Evolutionary conservation across 306 rosid genomes (phyloP).

Genomic region (Hylodesmum podocarpum): DNA sequence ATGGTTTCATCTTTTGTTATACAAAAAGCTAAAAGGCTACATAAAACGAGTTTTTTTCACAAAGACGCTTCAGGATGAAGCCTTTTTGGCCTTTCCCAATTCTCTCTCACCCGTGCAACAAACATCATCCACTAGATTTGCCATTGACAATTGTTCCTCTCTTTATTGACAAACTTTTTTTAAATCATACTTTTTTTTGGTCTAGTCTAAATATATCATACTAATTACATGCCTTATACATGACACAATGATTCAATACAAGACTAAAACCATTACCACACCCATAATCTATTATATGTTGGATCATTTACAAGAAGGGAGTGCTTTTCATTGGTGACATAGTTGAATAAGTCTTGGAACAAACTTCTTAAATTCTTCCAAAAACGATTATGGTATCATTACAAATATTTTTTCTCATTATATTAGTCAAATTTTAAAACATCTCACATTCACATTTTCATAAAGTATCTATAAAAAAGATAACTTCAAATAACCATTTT

Average conservation of each 20-base stretch:
- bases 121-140: conserved; percentile 24
- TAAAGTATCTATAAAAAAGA: background rate
- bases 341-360: background rate
- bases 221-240: conserved; percentile 9
- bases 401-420: background rate
- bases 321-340: background rate
- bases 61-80: conserved; percentile 12
- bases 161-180: background rate
- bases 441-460: background rate
- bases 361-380: background rate
- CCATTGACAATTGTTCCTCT: conserved; percentile 22
- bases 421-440: background rate
- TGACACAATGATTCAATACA: conserved; percentile 43
- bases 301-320: conserved; percentile 10
- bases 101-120: conserved; percentile 27
- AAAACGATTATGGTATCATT: background rate
- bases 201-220: conserved; percentile 13
- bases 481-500: background rate
- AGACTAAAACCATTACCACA: conserved; percentile 37
- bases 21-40: conserved; percentile 1
- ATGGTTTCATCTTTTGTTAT: conserved; percentile 8
- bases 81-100: background rate
- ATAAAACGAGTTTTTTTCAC: conserved; percentile 15
- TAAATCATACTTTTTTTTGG: background rate
- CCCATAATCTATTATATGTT: conserved; percentile 23